Evolutionary conservation across 139 green algal genomes (phyloP).

Genomic region (Chlamydomonas sphaeroides): DNA sequence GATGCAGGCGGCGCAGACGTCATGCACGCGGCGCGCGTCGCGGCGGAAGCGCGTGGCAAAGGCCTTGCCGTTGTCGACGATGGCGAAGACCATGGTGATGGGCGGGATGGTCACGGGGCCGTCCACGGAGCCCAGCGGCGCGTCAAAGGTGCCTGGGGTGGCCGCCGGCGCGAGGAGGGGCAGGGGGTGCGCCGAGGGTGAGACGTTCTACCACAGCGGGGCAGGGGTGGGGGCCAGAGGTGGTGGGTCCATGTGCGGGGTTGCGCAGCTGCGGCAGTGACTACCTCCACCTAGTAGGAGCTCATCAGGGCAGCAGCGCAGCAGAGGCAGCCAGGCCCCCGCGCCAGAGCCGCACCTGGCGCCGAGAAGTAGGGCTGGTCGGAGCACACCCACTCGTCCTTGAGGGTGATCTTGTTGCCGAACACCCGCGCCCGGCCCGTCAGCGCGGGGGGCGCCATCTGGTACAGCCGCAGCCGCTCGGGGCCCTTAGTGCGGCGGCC

Average conservation of each 20-base stretch:
- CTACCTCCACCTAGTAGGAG: no score
- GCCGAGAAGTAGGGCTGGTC: slow-evolving; percentile 55
- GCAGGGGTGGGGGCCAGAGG: no score
- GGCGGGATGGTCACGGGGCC: slow-evolving; percentile 4
- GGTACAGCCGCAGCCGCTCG: slow-evolving; percentile 38
- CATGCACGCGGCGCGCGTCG: slow-evolving; percentile 31
- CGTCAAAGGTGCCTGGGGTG: slow-evolving; percentile 13
- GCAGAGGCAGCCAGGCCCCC: no score
- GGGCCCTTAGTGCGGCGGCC: slow-evolving; percentile 8
- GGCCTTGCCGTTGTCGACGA: slow-evolving; percentile 42
- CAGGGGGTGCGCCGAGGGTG: no score
- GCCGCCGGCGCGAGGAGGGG: not conserved
- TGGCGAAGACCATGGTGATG: slow-evolving; percentile 54
- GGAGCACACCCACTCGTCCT: slow-evolving; percentile 46
- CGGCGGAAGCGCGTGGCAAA: slow-evolving; percentile 4
- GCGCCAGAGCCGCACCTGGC: slow-evolving; percentile 21
- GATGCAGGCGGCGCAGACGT: slow-evolving; percentile 36
- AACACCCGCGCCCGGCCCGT: slow-evolving; percentile 38
- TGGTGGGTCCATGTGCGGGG: no score
- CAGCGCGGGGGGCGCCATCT: slow-evolving; percentile 37
- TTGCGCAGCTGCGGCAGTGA: no score
- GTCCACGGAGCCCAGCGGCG: slow-evolving; percentile 6
- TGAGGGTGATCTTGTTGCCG: slow-evolving; percentile 48
- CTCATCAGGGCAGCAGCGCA: no score
- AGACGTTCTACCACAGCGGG: no score